Percentiles rank a stretch among this genome's conserved stretches.
phyloP scores from a whole-genome alignment of 129 eudicot genomes.

The Pittosporum tobira region DNA sequence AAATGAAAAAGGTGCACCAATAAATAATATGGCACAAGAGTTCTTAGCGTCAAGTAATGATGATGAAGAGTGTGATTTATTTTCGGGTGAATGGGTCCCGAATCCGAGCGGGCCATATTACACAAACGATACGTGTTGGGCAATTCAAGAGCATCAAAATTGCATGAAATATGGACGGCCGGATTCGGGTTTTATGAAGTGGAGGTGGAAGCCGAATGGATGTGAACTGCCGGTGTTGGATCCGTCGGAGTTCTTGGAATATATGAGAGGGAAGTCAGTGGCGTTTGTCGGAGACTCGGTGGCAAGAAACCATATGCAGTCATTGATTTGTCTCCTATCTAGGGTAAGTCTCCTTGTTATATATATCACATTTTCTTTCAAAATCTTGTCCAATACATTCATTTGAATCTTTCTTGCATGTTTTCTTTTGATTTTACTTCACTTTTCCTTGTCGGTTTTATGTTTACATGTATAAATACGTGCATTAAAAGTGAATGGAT shows the following conservation, averaged over 20 bases:
- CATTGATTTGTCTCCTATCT: slow-evolving; percentile 59
- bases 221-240: slow-evolving; percentile 49
- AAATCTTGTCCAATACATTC: too few relatives aligned
- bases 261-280: slow-evolving; percentile 42
- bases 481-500: too few relatives aligned
- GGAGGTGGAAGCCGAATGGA: too few relatives aligned
- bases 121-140: slow-evolving; percentile 55
- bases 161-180: slow-evolving; percentile 63
- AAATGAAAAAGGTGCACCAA: not conserved
- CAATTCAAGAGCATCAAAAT: slow-evolving; percentile 72
- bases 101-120: slow-evolving; percentile 64
- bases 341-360: too few relatives aligned
- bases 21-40: not conserved
- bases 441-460: too few relatives aligned
- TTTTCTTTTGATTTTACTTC: too few relatives aligned
- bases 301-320: slow-evolving; percentile 66
- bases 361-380: too few relatives aligned
- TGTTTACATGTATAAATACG: too few relatives aligned
- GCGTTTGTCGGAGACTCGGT: slow-evolving; percentile 81
- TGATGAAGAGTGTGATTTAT: slow-evolving; percentile 44
- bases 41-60: not conserved
- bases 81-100: slow-evolving; percentile 66
- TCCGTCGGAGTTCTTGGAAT: slow-evolving; percentile 52
- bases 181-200: slow-evolving; percentile 47
- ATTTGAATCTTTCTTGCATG: too few relatives aligned